Evolutionary conservation across 768 basidiomycete species (phyloP), one percentile per base, ranked within the genome.

Genomic region (Asterophora parasitica): DNA sequence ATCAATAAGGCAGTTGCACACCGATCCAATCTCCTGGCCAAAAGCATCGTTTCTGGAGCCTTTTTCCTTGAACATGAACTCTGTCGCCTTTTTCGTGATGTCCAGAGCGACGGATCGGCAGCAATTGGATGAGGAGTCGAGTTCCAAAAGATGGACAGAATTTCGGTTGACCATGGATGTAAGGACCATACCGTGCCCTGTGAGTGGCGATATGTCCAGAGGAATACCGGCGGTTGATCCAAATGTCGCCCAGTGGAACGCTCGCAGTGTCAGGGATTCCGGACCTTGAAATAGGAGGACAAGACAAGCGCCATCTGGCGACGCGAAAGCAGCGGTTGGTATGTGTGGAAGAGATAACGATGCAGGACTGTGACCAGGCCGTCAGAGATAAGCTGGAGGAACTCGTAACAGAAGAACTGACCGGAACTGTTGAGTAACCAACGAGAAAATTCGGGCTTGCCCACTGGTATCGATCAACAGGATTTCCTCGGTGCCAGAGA

Each of bases 181-280:
- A 11, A 77, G 7, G 34, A 58, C 38, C 12, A 65, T 53, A 12
- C 55, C 57, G 3, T 61, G 46, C 13, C 46, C 57, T 7, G 52
- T 41, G 4, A 55, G 47, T n/a, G 64, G 51, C 0, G 61, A 65
- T 16, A 75, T 46, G 13, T 67, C 55, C 0, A 79, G 55, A 0
- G 26, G 13, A n/a, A 72, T 73, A 15, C 79, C 81, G 10, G 65
- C 56, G 0, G 69, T 64, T 0, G 76, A 73, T 2, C 81, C 82
- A 48, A 83, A 81, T 1, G 78, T 77, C 8, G 62, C 65, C 77
- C 75, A 80, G 53, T 82, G 82, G 52, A 75, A 80, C 0, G 72
- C 72, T 2, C 62, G 68, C 4, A 76, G 23, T 10, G 19, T 40
- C 37, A 42, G 31, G 3, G 49, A 26, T 20, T 52, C 23, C 28